Conservation (phyloP, 2,329 filamentous ascomycete species). For the Phyllosticta citriasiana region DNA sequence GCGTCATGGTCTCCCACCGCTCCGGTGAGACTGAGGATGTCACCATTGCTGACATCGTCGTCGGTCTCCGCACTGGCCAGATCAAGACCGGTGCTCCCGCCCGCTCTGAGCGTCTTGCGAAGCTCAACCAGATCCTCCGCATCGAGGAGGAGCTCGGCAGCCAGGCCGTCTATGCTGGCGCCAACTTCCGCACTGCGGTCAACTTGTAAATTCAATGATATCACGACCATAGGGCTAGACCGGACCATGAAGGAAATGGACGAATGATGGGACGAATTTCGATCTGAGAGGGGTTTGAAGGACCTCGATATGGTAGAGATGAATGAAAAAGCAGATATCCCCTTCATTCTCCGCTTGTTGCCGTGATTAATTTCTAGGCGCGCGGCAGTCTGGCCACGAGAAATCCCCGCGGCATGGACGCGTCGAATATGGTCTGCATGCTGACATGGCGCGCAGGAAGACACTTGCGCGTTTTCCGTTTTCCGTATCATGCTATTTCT, state of each 20-base stretch:
- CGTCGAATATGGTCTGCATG: background rate
- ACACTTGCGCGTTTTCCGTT: background rate
- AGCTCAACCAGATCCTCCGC: slow-evolving; percentile 99
- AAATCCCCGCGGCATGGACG: background rate
- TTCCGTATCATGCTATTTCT: background rate
- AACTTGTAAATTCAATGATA: slow-evolving; percentile 55
- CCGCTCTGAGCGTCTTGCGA: slow-evolving; percentile 95
- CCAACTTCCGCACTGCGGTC: slow-evolving; percentile 83
- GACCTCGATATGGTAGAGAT: background rate
- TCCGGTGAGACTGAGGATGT: slow-evolving; percentile 99
- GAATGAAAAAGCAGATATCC: background rate
- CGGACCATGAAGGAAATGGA: background rate
- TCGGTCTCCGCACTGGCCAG: slow-evolving; percentile 91
- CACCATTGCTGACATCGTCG: slow-evolving; percentile 95
- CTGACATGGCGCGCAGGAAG: background rate
- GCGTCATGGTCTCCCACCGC: slow-evolving; percentile 99
- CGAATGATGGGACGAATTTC: background rate
- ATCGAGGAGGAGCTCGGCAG: slow-evolving; percentile 98
- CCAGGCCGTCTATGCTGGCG: slow-evolving; percentile 83
- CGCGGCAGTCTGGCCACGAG: background rate
- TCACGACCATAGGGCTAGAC: background rate
- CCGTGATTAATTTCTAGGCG: background rate
- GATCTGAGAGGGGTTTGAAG: background rate
- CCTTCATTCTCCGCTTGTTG: background rate
- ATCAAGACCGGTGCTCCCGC: slow-evolving; percentile 98